Base-by-base conservation (phyloP, 78 protist species). In the Dictyostelium discoideum region DNA sequence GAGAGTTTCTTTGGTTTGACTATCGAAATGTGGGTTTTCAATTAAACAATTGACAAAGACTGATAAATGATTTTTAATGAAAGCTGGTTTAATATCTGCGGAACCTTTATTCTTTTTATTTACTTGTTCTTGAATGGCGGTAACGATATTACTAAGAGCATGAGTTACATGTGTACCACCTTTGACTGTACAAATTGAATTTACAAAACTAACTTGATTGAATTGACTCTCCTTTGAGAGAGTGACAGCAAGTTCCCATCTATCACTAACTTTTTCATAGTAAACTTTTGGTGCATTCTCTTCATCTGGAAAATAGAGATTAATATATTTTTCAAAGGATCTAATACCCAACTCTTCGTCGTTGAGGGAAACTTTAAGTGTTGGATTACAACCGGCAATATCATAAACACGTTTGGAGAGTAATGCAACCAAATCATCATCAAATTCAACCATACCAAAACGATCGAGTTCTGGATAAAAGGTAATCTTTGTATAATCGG, bases 21-120 rank as follows among this genome's bases (percentile, higher is more conserved):
- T 93, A 88, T 98, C 99, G 92, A 99, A 99, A 20, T 98, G 72
- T n/a, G 99, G 99, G 92, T 99, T 99, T 77, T 97, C 99, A 80
- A 99, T 98, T 65, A 98, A 96, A 44, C 97, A 85, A 92, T 98
- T 99, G 88, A 99, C 96, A 87, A 99, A 99, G 72, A 99, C 40
- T 84, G 82, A 94, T 77, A 99, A 57, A 85, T 97, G 97, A 73
- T 85, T 60, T 79, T 97, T 98, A 89, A 99, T 85, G 86, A 96
- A 96, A 65, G n/a, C 26, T 96, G 93, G 98, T 87, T 96, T 95
- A 86, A 98, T 63, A 76, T 96, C 95, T 24, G 76, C 57, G 90
- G 82, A 93, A 5, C 24, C 16, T 73, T 95, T 65, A 39, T 96
- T 92, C 89, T 88, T 94, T 69, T 92, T 92, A 37, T 40, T 18